Evolutionary conservation across 2,329 filamentous ascomycete genomes (phyloP), one percentile per base, ranked within the genome.

Genomic region (Colletotrichum sublineola): DNA sequence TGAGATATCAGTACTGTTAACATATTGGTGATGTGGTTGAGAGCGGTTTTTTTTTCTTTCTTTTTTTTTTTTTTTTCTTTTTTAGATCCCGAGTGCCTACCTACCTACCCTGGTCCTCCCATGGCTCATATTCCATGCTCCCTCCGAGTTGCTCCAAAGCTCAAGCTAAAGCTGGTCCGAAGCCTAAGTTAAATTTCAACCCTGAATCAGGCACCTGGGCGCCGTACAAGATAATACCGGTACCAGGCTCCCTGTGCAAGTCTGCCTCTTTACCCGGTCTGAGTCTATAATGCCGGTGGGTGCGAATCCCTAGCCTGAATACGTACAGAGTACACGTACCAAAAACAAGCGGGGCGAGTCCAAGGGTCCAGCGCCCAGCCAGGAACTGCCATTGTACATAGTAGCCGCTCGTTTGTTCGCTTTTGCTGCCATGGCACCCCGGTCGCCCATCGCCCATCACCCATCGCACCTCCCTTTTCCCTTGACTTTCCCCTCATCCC

Each of bases 401-500:
- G 33, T 38, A 5, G 53, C 53, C 53, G 53, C 53, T 71, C 55
- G 56, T 40, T 67, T 62, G 63, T 48, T 71, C 33, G 53, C 55
- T 38, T 56, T 46, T 52, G 50, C 24, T 61, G 61, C 42, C 12
- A 29, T 38, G 33, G 31, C 44, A 8, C 44, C 40, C 57, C 33
- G 60, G 55, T 57, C 38, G 53, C 33, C 62, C 67, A 44, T 44
- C 24, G 50, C 68, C 68, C 56, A 63, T n/a, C 55, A 48, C 69
- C 69, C 69, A 72, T 64, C 53, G 69, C 70, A 44, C 58, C 56
- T 67, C 53, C 63, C 62, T 64, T 36, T 56, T 64, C 29, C 52
- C 38, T 53, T 42, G 46, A 52, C 20, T 64, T 56, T 56, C 67
- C 69, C 60, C 68, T 69, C 24, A 24, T 24, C 24, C 71, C 63